Base-by-base conservation (phyloP, 345 rosid species). In the Melaleuca alternifolia region DNA sequence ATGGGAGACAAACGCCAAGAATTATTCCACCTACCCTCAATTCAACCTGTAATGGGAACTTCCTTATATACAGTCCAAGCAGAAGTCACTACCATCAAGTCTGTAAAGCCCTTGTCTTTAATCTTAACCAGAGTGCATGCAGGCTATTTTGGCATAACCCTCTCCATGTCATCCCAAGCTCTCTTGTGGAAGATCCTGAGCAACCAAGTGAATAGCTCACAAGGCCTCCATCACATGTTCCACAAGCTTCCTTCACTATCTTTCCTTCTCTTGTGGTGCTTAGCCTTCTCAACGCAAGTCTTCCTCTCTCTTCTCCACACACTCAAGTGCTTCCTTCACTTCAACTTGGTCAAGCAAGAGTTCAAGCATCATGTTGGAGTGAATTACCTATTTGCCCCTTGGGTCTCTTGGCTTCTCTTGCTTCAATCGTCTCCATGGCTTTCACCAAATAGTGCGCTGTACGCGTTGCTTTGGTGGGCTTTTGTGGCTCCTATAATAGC, bases 381-480 rank as follows among this genome's bases (percentile, higher is more conserved):
- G 1, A 94, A 93, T 91, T 93, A 92, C 91, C 85, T 94, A 20
- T 93, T 89, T 87, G 93, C 95, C 85, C 99, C 97, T 61, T 95
- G 92, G 90, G 91, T 93, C 82, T 88, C 97, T 65, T 92, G 93
- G 90, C 95, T 96, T 85, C 85, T 94, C 84, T 86, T 96, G 93
- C 94, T 94, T 56, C 98, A 95, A 14, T 93, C 98, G 24, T 91
- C 95, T 20, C 96, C 95, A 0, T n/a, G 51, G 44, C 50, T 86
- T 21, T 62, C 85, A 18, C 88, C 91, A 11, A 15, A 86, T 0
- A 84, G 86, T 20, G 46, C 85, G 85, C 48, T 52, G 12, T 88
- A 88, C 50, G 82, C 54, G 8, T 65, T 79, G 76, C 92, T 93
- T 84, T 93, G 92, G 85, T 89, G 91, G 86, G 57, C 90, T 52